Conservation (phyloP, 148 eudicot genomes). For the Spergularia bocconei region DNA sequence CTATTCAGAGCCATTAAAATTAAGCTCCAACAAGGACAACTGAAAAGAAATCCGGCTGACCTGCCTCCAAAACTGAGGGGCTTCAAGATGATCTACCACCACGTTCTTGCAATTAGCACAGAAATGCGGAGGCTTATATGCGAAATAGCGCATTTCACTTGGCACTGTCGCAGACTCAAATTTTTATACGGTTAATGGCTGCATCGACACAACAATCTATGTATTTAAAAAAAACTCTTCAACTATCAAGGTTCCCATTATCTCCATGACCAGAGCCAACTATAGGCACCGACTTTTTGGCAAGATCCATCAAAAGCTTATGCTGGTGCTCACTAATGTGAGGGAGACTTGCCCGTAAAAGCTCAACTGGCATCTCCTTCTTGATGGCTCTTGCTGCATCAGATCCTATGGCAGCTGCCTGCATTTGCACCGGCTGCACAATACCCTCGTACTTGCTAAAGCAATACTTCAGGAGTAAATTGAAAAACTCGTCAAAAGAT, state of each 20-base stretch:
- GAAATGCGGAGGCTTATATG: neutral
- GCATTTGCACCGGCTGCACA: conserved; percentile 47
- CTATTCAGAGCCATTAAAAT: conserved; percentile 34
- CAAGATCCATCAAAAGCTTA: conserved; percentile 70
- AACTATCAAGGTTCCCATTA: conserved; percentile 29
- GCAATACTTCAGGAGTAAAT: conserved; percentile 78
- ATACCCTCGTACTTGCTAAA: conserved; percentile 71
- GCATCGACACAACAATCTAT: neutral
- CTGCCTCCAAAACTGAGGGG: conserved; percentile 23
- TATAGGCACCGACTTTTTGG: conserved; percentile 72
- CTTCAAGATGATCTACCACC: conserved; percentile 8
- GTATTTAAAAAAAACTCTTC: neutral
- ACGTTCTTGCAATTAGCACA: conserved; percentile 6
- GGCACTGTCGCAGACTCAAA: neutral
- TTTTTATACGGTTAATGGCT: neutral
- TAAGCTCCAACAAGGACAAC: conserved; percentile 32
- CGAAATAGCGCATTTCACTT: neutral
- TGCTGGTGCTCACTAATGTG: conserved; percentile 77
- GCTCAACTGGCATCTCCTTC: conserved; percentile 93
- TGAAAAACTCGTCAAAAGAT: conserved; percentile 81
- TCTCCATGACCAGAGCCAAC: conserved; percentile 57
- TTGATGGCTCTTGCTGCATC: conserved; percentile 66
- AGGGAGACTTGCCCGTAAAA: conserved; percentile 84
- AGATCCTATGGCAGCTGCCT: conserved; percentile 38
- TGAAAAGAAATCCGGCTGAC: conserved; percentile 2